Conservation (phyloP, 2,329 filamentous ascomycete genomes). For the Cercospora janseana region DNA sequence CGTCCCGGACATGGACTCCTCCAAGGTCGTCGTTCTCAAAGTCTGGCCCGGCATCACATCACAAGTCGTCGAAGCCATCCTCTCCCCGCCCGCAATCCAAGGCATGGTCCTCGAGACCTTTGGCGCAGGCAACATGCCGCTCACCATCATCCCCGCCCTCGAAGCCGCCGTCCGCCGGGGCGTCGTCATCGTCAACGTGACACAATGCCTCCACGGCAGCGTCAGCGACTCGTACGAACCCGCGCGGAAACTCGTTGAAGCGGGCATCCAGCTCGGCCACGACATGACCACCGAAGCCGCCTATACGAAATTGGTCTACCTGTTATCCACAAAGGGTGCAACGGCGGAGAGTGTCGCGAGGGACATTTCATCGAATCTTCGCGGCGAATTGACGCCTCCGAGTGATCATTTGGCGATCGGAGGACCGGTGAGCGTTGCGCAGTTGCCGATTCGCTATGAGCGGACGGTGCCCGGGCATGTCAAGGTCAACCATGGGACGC, state of each 20-base stretch:
- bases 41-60: conserved; percentile 91
- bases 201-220: conserved; percentile 63
- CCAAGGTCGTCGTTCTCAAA: conserved; percentile 84
- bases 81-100: conserved; percentile 67
- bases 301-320: conserved; percentile 84
- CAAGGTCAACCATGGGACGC: conserved; percentile 8
- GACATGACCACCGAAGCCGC: conserved; percentile 89
- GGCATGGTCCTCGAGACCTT: conserved; percentile 89
- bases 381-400: conserved; percentile 72
- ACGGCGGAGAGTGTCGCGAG: conserved; percentile 63
- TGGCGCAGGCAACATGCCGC: conserved; percentile 85
- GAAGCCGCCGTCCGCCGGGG: conserved; percentile 70
- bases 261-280: conserved; percentile 84
- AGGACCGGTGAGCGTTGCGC: conserved; percentile 25
- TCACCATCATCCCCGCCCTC: conserved; percentile 70
- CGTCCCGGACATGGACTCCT: conserved; percentile 64
- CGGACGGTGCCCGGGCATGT: conserved; percentile 24
- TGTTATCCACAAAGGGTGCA: conserved; percentile 57
- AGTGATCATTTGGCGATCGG: conserved; percentile 14
- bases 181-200: conserved; percentile 85
- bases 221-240: conserved; percentile 44
- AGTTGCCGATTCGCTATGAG: conserved; percentile 29
- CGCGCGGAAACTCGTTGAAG: conserved; percentile 67
- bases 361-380: conserved; percentile 71
- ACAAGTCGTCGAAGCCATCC: conserved; percentile 81